Evolutionary conservation across 768 basidiomycete genomes (phyloP), one percentile per base, ranked within the genome.

Genomic region (Kwoniella mangroviensis): DNA sequence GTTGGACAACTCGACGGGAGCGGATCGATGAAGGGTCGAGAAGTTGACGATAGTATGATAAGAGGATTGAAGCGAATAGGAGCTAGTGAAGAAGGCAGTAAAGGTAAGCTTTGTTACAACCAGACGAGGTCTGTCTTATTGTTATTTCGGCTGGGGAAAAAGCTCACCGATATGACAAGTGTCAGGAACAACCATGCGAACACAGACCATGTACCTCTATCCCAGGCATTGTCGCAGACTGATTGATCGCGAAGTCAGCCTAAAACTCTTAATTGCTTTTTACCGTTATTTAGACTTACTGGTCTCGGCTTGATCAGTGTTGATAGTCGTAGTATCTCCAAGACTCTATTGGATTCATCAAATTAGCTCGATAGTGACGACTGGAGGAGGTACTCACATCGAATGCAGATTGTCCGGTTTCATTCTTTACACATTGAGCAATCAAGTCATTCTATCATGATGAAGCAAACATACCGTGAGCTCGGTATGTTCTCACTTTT

Each of bases 21-120:
- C 77, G 79, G 64, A 83, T 73, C 71, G 87, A 88, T 3, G 86
- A 81, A 1, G 92, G 92, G 80, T 92, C 90, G 42, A 89, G 86
- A 1, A 89, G 78, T 83, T 94, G 92, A 24, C 90, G 89, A 78
- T 90, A 89, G 85, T 89, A 94, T 15, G 86, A 85, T 79, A 90
- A 90, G 2, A 89, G 87, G 73, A 91, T 75, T 58, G 86, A 72
- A n/a, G 87, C 86, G 85, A 92, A 92, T 69, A 93, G 79, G 45
- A 85, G 73, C 54, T 82, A 61, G 55, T 19, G 45, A 4, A 21
- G 41, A 34, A 34, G 34, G 34, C 34, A 34, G 0, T 34, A 7
- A 1, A 34, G 34, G 34, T 34, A 5, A 34, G 34, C 6, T 7
- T 34, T 7, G 34, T 34, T 34, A 34, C 34, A 34, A 34, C 34